Evolutionary conservation across 805 yeast genomes (phyloP).

Genomic region (Kazachstania martiniae): DNA sequence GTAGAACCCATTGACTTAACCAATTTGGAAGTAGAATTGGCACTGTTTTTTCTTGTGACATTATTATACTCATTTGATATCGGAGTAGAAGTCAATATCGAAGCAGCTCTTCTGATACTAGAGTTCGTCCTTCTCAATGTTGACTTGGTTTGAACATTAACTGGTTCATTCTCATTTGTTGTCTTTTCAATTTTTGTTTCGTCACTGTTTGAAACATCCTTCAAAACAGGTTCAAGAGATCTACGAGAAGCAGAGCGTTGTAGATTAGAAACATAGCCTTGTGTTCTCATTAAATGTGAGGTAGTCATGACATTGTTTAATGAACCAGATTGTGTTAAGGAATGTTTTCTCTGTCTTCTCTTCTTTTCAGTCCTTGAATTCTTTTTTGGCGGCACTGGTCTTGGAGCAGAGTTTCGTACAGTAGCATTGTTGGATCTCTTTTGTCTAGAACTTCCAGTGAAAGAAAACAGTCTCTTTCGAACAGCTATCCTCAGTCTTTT

Average conservation of each 20-base stretch:
- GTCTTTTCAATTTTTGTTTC: neutral
- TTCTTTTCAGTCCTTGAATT: neutral
- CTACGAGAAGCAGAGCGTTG: slow-evolving; percentile 17
- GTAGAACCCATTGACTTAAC: slow-evolving; percentile 8
- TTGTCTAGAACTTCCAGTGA: slow-evolving; percentile 3
- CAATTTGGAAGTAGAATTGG: slow-evolving; percentile 2
- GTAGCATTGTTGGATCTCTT: too few relatives aligned
- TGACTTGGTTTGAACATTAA: slow-evolving; percentile 5
- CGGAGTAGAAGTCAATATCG: slow-evolving; percentile 19
- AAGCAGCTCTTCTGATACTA: slow-evolving; percentile 29
- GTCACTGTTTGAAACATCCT: too few relatives aligned
- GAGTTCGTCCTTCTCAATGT: slow-evolving; percentile 28
- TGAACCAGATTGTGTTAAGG: slow-evolving; percentile 6
- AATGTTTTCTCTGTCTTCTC: slow-evolving; percentile 4
- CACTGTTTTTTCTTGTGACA: slow-evolving; percentile 1
- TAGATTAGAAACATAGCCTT: slow-evolving; percentile 22
- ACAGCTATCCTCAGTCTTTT: slow-evolving; percentile 22
- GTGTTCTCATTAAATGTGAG: slow-evolving; percentile 21
- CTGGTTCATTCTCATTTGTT: neutral
- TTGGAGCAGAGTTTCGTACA: neutral
- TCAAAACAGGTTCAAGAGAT: neutral
- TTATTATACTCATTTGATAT: neutral
- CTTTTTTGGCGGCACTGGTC: neutral
- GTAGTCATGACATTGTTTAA: slow-evolving; percentile 12
- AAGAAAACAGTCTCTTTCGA: slow-evolving; percentile 15